Base-by-base conservation (phyloP, 2,329 filamentous ascomycete genomes). In the Colletotrichum scovillei region DNA sequence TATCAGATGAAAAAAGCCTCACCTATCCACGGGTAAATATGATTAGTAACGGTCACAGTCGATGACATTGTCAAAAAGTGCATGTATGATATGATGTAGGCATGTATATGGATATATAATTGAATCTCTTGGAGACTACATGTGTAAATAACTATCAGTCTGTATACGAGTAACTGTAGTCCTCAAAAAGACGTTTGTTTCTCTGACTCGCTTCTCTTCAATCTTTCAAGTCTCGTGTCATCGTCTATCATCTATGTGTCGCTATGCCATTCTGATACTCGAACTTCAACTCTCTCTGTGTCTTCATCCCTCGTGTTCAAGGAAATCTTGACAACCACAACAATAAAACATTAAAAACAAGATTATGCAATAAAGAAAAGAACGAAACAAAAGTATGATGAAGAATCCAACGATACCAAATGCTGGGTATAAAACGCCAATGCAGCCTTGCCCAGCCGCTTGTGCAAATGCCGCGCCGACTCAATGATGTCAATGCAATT, bases 381-480 rank as follows among this genome's bases (percentile, higher is more conserved):
- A 6, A 49, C 11, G 24, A 16, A 56, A 46, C 1, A 4, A 22
- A 56, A 55, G 22, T 32, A 32, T 49, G 42, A 49, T 19, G 30
- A 59, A 42, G 32, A 57, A 60, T 46, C 52, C 35, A 67, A 55
- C 46, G 52, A 26, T 63, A 72, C 57, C 72, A 63, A 66, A 72
- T 72, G 68, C 72, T 74, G 72, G 72, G 72, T 74, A 74, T 74
- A 74, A 26, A 74, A 74, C 72, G 57, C 72, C 72, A 67, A 30
- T 72, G 68, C 66, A 60, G 59, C 59, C 26, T 70, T 73, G 30
- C 42, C 67, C 38, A 60, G 60, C 70, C 70, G 70, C 70, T 68
- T 70, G 67, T 72, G 69, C 67, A 70, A 65, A 72, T 74, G 72
- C 63, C 62, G 14, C 24, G 22, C 14, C 49, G 19, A 66, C 46